phyloP scores from a whole-genome alignment of 345 rosid species.

The Gynandropsis gynandra region DNA sequence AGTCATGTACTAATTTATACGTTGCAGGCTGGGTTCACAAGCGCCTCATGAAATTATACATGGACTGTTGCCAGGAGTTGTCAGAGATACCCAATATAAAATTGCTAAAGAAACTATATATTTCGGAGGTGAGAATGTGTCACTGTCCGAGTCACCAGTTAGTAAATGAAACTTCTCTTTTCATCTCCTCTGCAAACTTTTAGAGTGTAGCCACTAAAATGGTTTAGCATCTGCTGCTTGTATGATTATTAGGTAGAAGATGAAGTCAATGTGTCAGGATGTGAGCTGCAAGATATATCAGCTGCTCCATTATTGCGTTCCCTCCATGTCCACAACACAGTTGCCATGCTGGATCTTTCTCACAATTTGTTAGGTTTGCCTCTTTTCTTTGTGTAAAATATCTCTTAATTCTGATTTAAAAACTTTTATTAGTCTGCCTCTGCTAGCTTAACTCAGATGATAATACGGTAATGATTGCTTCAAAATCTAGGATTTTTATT shows the following conservation, averaged over 20 bases:
- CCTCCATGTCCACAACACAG: conserved; percentile 53
- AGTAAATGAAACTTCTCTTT: conserved; percentile 8
- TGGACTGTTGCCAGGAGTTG: conserved; percentile 66
- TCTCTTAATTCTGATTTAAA: too few relatives aligned
- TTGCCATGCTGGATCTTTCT: conserved; percentile 71
- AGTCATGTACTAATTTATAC: conserved; percentile 11
- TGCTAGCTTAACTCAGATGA: conserved; percentile 10
- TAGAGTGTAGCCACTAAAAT: conserved; percentile 7
- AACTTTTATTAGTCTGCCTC: not conserved
- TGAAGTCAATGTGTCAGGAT: conserved; percentile 70
- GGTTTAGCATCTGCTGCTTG: conserved; percentile 12
- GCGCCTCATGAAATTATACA: conserved; percentile 75
- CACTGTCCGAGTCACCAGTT: not conserved
- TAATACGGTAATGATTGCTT: conserved; percentile 5
- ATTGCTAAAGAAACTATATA: conserved; percentile 69
- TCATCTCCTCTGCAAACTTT: conserved; percentile 13
- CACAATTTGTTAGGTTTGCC: conserved; percentile 79
- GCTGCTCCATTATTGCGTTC: conserved; percentile 70
- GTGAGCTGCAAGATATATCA: conserved; percentile 89
- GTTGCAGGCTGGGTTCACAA: conserved; percentile 89
- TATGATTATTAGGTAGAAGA: conserved; percentile 62
- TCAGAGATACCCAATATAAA: conserved; percentile 69
- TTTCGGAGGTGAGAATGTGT: conserved; percentile 57
- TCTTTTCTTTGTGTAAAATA: not conserved
- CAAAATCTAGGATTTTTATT: not conserved